phyloP scores from a whole-genome alignment of 2,329 filamentous ascomycete genomes.

The Keithomyces neogunnii region DNA sequence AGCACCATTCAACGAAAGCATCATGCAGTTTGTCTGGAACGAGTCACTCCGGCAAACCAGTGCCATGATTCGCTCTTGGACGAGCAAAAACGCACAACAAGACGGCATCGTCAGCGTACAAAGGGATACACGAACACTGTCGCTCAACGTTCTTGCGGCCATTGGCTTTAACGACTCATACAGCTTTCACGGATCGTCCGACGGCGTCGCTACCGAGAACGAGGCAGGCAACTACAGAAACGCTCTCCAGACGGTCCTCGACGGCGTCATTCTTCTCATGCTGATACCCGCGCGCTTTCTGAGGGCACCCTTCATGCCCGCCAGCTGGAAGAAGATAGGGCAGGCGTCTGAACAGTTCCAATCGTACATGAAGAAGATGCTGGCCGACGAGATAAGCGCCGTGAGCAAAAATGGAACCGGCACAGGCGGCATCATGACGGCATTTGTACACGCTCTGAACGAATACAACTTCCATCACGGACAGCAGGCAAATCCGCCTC shows the following conservation, averaged over 20 bases:
- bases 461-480: background rate
- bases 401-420: background rate
- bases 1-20: background rate
- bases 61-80: background rate
- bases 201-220: background rate
- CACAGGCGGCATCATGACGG: slow-evolving; percentile 1
- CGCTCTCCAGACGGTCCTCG: slow-evolving; percentile 3
- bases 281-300: background rate
- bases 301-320: background rate
- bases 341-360: background rate
- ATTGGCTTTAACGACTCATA: background rate
- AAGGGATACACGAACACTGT: background rate
- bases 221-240: background rate
- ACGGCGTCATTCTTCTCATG: slow-evolving; percentile 3
- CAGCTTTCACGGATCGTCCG: background rate
- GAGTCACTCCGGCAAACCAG: background rate
- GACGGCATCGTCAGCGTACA: background rate
- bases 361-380: background rate
- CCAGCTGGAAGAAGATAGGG: background rate
- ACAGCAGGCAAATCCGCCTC: background rate
- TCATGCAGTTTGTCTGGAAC: background rate
- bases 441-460: background rate
- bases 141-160: background rate
- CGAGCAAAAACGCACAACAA: background rate
- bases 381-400: background rate